phyloP scores from a whole-genome alignment of 1,284 basidiomycete species.

The Fistulinella cinereoalba region DNA sequence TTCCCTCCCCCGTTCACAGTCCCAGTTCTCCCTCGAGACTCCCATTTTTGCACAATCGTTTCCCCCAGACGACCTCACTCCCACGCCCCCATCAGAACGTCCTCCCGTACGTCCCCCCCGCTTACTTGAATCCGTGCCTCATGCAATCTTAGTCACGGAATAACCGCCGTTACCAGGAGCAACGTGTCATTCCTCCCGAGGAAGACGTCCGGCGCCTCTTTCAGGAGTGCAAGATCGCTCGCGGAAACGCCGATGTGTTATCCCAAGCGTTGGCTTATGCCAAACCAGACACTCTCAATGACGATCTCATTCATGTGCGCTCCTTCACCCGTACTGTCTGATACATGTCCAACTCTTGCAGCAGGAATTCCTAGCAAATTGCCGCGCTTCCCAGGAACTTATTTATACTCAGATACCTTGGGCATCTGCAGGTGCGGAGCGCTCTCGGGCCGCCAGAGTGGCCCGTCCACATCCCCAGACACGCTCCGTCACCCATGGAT shows the following conservation, averaged over 20 bases:
- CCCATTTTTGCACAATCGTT: constrained; percentile 26
- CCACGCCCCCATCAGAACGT: constrained; percentile 18
- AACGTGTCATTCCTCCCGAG: constrained; percentile 66
- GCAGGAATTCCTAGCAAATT: constrained; percentile 74
- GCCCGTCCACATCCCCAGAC: constrained; percentile 11
- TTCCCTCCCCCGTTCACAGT: constrained; percentile 23
- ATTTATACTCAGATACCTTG: constrained; percentile 75
- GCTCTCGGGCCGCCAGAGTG: constrained; percentile 42
- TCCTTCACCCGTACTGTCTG: not conserved
- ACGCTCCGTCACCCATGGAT: constrained; percentile 23
- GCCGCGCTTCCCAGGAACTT: constrained; percentile 68
- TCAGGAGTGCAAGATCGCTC: constrained; percentile 75
- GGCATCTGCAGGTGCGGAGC: constrained; percentile 73
- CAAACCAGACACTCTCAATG: constrained; percentile 60
- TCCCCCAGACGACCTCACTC: constrained; percentile 23
- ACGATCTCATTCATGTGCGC: constrained; percentile 61
- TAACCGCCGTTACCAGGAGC: constrained; percentile 18
- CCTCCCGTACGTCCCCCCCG: constrained; percentile 16
- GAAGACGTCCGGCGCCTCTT: constrained; percentile 76
- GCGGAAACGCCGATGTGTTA: constrained; percentile 66
- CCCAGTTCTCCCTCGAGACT: constrained; percentile 30
- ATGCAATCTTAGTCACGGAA: constrained; percentile 8
- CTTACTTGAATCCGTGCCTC: not conserved
- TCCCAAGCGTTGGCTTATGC: constrained; percentile 63
- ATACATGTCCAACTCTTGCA: constrained; percentile 1